Evolutionary conservation across 805 yeast species (phyloP).

Genomic region (Pichia heedii): DNA sequence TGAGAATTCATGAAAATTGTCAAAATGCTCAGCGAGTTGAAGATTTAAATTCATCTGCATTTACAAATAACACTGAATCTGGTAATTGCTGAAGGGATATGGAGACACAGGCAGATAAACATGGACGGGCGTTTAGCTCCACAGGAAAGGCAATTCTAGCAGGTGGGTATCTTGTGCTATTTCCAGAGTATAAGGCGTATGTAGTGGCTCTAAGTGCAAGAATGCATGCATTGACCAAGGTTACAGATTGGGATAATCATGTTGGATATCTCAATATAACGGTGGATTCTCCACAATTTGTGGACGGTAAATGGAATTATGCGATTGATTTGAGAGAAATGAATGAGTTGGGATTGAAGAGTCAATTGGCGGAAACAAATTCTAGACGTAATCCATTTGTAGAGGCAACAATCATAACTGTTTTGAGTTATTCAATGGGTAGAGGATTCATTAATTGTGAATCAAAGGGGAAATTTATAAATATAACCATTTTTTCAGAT

Average conservation of each 20-base stretch:
- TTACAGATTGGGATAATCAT: background rate
- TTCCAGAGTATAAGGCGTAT: slow-evolving; percentile 63
- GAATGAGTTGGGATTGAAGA: slow-evolving; percentile 6
- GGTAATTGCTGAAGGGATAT: background rate
- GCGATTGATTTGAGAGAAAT: slow-evolving; percentile 16
- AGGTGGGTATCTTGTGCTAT: slow-evolving; percentile 90
- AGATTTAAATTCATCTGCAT: too few species aligned
- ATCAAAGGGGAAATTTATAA: slow-evolving; percentile 24
- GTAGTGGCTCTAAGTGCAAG: slow-evolving; percentile 84
- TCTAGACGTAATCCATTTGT: slow-evolving; percentile 60
- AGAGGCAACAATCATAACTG: slow-evolving; percentile 49
- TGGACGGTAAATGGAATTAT: slow-evolving; percentile 62
- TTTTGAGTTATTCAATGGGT: slow-evolving; percentile 40
- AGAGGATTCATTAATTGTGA: slow-evolving; percentile 13
- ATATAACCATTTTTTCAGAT: slow-evolving; percentile 69
- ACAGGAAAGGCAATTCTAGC: slow-evolving; percentile 94
- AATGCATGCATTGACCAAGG: slow-evolving; percentile 57
- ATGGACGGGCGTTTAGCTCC: slow-evolving; percentile 59
- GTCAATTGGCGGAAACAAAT: slow-evolving; percentile 9
- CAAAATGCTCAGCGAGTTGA: too few species aligned
- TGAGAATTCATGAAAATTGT: too few species aligned
- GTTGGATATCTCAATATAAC: slow-evolving; percentile 24
- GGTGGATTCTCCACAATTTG: slow-evolving; percentile 71
- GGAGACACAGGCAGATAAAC: background rate
- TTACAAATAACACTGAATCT: too few species aligned